Conservation (phyloP, 2,329 filamentous ascomycete species). For the Ascocoryne sarcoides region DNA sequence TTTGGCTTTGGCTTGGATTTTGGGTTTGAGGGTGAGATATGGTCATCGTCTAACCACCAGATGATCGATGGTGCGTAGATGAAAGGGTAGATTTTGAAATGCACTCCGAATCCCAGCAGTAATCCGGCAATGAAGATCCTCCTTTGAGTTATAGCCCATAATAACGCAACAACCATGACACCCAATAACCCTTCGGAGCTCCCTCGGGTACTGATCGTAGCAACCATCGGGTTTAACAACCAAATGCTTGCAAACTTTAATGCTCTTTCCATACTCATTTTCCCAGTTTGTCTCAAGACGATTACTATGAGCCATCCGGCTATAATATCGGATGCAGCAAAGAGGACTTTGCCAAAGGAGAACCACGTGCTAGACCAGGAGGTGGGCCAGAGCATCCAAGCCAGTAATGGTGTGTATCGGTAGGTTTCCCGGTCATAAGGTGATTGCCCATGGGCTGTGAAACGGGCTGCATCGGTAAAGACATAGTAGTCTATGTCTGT, state of each 20-base stretch:
- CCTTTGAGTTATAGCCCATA: slow-evolving; percentile 70
- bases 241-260: slow-evolving; percentile 77
- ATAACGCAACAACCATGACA: slow-evolving; percentile 69
- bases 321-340: slow-evolving; percentile 73
- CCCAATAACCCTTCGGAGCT: slow-evolving; percentile 88
- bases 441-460: slow-evolving; percentile 54
- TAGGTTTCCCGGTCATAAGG: slow-evolving; percentile 92
- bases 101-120: slow-evolving; percentile 74
- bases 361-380: slow-evolving; percentile 51
- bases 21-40: slow-evolving; percentile 24
- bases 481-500: slow-evolving; percentile 98
- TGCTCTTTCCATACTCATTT: slow-evolving; percentile 40
- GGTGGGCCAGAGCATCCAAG: slow-evolving; percentile 84
- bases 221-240: slow-evolving; percentile 97
- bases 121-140: slow-evolving; percentile 58
- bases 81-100: slow-evolving; percentile 99
- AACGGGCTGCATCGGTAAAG: slow-evolving; percentile 90
- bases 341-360: slow-evolving; percentile 79
- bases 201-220: slow-evolving; percentile 88
- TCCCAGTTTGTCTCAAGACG: slow-evolving; percentile 36
- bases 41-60: slow-evolving; percentile 66
- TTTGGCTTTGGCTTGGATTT: slow-evolving; percentile 6
- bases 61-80: slow-evolving; percentile 79
- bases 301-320: slow-evolving; percentile 70
- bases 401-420: slow-evolving; percentile 88